Base-by-base conservation (phyloP, 805 yeast species). In the Starmera dryadoides region DNA sequence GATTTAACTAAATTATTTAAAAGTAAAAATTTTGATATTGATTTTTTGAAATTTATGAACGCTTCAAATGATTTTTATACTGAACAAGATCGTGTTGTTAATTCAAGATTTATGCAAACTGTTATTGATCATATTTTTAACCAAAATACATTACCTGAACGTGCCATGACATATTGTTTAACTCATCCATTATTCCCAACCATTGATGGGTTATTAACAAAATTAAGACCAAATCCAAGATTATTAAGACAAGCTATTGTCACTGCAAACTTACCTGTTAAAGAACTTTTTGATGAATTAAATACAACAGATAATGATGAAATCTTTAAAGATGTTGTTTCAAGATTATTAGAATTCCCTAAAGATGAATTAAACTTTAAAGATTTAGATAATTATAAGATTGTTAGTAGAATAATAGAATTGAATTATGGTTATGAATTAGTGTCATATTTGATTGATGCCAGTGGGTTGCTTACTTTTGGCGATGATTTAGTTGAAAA, bases 111-210 rank as follows among this genome's bases (percentile, higher is more conserved):
- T 44, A 62, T 86, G 37, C 62, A 60, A 34, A 56, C 60, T 35
- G 62, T 77, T 6, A 66, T 70, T 21, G 63, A 55, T 26, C 62
- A 70, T 44, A 68, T 73, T 6, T 62, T 80, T 35, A 42, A 48
- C 2, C 40, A 42, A 9, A 36, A 41, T 11, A 46, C 48, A 18
- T 31, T 50, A 10, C 52, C 54, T 18, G 79, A 80, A 50, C 62
- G 62, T 35, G 68, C 87, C 3, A 59, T 86, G 35, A 73, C 82
- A 1, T 89, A 86, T 53, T 67, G 89, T 26, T 67, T 91, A 45
- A 84, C 96, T 3, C 95, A 91, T 63, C 96, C 96, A 15, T 63
- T 86, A 16, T 88, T 82, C 60, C 96, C 97, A 9, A 73, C 69
- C 43, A 67, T 86, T 9, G 59, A 63, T 4, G 79, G 78, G 2